Evolutionary conservation across 306 rosid genomes (phyloP), one percentile per base, ranked within the genome.

Genomic region (Glycyrrhiza uralensis): DNA sequence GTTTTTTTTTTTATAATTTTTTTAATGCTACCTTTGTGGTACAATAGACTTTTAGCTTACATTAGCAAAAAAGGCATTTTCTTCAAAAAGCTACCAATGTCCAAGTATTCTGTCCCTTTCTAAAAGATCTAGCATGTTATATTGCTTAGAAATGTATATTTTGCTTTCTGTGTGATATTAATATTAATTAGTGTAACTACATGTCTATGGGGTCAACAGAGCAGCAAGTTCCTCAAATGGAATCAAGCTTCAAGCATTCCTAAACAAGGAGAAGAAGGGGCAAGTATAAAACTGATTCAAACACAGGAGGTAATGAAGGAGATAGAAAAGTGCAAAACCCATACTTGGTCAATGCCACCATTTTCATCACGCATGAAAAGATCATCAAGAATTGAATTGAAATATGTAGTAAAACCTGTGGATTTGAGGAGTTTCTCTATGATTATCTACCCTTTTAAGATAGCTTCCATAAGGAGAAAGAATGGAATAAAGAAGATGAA

Each of bases 291-390:
- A 15, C n/a, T 19, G 50, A 18, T 47, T 66, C 11, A 20, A 26
- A 70, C 13, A 41, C 14, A 67, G 17, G 79, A 55, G 38, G 61
- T 18, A 9, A 3, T 49, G 8, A 69, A 80, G 49, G 78, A 65
- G 4, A 61, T 47, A 12, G 71, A 62, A 47, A 76, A 64, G 19
- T 89, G 89, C 75, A 72, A 60, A 65, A 89, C 91, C 6, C 95
- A 91, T 26, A 80, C 86, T 33, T 56, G 56, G 12, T 39, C 54
- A n/a, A 68, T 45, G 13, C 12, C 52, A 56, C 10, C 63, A 7
- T 46, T 69, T 45, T 45, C 70, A 8, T 5, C 63, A 9, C 50
- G 3, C 4, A n/a, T n/a, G 77, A 82, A 87, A 39, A 80, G 69
- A 71, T 73, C 85, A 26, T 41, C 82, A 26, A 12, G 60, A 5